Evolutionary conservation across 2,329 filamentous ascomycete species (phyloP).

Genomic region (Aspergillus aculeatinus): DNA sequence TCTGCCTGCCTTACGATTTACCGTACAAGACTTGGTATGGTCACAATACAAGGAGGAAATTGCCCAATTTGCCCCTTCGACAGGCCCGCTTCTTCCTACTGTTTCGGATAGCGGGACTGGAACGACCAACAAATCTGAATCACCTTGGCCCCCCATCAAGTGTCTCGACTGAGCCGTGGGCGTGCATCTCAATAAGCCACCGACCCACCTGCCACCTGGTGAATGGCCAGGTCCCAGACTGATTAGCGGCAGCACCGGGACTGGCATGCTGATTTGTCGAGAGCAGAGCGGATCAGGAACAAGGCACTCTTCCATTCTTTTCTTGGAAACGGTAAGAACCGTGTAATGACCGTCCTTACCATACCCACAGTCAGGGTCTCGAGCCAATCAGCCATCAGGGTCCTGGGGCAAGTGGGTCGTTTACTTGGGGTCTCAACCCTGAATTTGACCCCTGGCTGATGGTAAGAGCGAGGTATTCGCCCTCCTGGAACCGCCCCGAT

Average conservation of each 20-base stretch:
- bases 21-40: background rate
- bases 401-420: background rate
- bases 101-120: background rate
- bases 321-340: background rate
- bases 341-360: background rate
- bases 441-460: background rate
- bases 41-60: background rate
- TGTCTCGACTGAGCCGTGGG: background rate
- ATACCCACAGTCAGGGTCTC: background rate
- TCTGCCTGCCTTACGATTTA: background rate
- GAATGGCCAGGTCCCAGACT: background rate
- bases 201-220: background rate
- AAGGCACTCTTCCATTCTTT: conserved; percentile 2
- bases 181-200: conserved; percentile 4
- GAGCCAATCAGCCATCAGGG: conserved; percentile 7
- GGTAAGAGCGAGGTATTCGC: background rate
- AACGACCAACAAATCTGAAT: background rate
- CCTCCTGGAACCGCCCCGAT: background rate
- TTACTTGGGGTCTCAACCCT: background rate
- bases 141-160: background rate
- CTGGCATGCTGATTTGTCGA: background rate
- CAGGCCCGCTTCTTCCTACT: background rate
- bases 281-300: conserved; percentile 1
- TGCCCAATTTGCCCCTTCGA: background rate
- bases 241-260: background rate